Conservation (phyloP, 176 grass and related monocot species). For the Aegilops umbellulata region DNA sequence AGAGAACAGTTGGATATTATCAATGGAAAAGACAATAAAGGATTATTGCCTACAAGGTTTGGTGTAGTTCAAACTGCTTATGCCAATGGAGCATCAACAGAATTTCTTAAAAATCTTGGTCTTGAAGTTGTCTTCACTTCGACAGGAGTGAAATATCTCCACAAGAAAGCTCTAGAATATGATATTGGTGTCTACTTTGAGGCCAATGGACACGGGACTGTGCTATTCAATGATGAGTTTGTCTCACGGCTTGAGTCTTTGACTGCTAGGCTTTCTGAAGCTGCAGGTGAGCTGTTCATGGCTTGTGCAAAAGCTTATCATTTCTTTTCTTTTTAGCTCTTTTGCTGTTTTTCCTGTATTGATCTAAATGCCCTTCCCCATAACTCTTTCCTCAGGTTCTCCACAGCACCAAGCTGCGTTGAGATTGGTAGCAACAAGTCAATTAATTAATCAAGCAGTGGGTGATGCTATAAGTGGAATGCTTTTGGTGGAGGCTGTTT, state of each 20-base stretch:
- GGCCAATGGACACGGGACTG: conserved; percentile 90
- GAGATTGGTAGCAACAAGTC: conserved; percentile 70
- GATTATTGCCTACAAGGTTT: conserved; percentile 57
- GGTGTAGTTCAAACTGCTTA: conserved; percentile 92
- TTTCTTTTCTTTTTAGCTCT: neutral
- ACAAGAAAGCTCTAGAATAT: conserved; percentile 83
- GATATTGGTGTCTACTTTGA: conserved; percentile 97
- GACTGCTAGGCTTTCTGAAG: conserved; percentile 30
- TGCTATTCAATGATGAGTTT: conserved; percentile 70
- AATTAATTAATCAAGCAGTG: conserved; percentile 88
- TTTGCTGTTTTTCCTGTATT: neutral
- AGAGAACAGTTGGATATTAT: conserved; percentile 77
- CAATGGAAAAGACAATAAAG: conserved; percentile 28
- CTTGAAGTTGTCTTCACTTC: conserved; percentile 81
- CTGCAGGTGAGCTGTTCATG: conserved; percentile 36
- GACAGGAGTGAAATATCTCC: conserved; percentile 93
- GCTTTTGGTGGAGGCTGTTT: conserved; percentile 86
- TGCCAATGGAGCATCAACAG: conserved; percentile 87
- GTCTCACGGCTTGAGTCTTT: conserved; percentile 44
- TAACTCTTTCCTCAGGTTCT: conserved; percentile 37
- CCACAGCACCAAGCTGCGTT: conserved; percentile 54
- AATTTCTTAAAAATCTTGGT: conserved; percentile 64
- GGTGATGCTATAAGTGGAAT: conserved; percentile 91
- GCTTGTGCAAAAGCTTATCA: neutral
- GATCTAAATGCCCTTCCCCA: neutral